Evolutionary conservation across 192 early-diverging fungal genomes (phyloP).

Genomic region (Coemansia sp.): DNA sequence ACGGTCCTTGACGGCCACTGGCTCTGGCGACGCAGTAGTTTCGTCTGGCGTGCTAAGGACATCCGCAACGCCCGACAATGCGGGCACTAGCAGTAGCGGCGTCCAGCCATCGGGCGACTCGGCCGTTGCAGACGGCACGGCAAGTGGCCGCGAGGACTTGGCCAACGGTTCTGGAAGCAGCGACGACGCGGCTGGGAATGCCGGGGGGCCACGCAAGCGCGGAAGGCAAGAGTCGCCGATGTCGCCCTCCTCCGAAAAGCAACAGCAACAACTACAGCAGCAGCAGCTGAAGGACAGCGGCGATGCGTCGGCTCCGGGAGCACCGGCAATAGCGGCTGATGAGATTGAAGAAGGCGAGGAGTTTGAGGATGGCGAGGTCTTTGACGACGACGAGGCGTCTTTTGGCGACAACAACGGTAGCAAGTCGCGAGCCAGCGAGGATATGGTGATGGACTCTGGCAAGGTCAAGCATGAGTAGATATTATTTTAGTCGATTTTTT

Average conservation of each 20-base stretch:
- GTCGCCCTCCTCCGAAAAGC: conserved; percentile 12
- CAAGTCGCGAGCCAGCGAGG: conserved; percentile 41
- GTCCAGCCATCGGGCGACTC: background rate
- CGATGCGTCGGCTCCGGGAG: background rate
- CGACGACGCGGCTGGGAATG: conserved; percentile 1
- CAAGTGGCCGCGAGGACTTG: conserved; percentile 1
- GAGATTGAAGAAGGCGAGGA: conserved; percentile 42
- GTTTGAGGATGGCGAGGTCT: conserved; percentile 49
- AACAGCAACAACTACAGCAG: background rate
- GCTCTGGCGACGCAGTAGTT: conserved; percentile 12
- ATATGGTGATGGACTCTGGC: conserved; percentile 49
- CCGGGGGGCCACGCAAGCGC: conserved; percentile 36
- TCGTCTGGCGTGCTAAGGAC: background rate
- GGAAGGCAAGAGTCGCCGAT: conserved; percentile 33
- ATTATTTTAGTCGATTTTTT: background rate
- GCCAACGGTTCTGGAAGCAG: conserved; percentile 12
- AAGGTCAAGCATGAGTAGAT: conserved; percentile 28
- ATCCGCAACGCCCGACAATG: conserved; percentile 4
- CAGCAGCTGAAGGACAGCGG: background rate
- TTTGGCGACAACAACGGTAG: conserved; percentile 6
- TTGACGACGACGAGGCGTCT: conserved; percentile 40
- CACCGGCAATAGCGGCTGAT: conserved; percentile 1
- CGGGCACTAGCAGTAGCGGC: conserved; percentile 3
- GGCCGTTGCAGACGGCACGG: background rate
- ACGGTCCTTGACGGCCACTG: conserved; percentile 29